These are phyloP conservation scores for Pyricularia sp. DNA, from an alignment of 2,329 filamentous ascomycete species.

Conservation along the genomic window DNA sequence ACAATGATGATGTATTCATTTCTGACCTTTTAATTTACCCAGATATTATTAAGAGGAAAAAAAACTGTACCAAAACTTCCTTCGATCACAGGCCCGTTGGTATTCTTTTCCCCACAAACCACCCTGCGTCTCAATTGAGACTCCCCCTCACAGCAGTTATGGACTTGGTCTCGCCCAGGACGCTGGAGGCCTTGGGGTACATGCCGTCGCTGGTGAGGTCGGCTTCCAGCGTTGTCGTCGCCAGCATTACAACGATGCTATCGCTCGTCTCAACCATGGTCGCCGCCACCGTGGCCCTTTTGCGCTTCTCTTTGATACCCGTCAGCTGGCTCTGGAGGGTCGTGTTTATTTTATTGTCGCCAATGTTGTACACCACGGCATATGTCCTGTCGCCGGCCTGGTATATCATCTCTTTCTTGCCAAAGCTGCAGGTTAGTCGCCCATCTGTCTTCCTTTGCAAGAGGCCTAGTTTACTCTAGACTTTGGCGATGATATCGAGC, in stretches of 20 bases:
- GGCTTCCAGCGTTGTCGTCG: background rate
- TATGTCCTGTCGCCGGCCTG: constrained; percentile 14
- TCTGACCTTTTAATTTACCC: background rate
- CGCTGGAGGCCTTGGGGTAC: background rate
- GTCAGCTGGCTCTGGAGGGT: constrained; percentile 13
- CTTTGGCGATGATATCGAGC: background rate
- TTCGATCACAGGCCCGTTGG: background rate
- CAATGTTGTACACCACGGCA: constrained; percentile 23
- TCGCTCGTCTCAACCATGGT: background rate
- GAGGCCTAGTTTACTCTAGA: background rate
- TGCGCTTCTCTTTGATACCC: constrained; percentile 9
- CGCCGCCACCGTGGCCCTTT: constrained; percentile 6
- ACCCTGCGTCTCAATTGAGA: background rate
- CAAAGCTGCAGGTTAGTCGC: constrained; percentile 20
- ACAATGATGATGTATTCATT: background rate
- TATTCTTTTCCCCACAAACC: background rate
- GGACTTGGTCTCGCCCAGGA: background rate
- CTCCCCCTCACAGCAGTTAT: background rate
- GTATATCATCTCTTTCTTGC: constrained; percentile 21
- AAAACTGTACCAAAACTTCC: background rate
- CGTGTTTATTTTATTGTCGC: constrained; percentile 24
- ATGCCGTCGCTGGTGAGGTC: constrained; percentile 3
- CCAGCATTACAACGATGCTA: background rate
- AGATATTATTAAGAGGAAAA: background rate
- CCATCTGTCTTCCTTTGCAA: background rate